Base-by-base conservation (phyloP, 495 filamentous ascomycete genomes). In the Xylaria palmicola region DNA sequence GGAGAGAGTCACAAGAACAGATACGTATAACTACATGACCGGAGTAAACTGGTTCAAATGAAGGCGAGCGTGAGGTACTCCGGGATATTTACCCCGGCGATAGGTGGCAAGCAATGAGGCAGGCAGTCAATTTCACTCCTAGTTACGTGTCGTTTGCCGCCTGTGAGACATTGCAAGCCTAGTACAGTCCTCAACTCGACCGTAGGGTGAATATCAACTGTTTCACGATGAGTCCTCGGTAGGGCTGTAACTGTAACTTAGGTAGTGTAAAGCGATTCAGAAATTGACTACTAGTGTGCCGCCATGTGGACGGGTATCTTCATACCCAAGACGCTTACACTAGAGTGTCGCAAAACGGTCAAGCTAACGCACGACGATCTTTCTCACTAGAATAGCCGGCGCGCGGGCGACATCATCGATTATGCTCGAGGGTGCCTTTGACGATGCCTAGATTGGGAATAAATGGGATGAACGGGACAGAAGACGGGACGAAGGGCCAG, bases 281-380 rank as follows among this genome's bases (percentile, higher is more conserved):
- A 2, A 56, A 24, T 44, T 44, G 26, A 39, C 37, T 43, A 24
- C 27, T 15, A 39, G 6, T 55, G 51, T 29, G 39, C 53, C 27
- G 32, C 43, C 37, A 43, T 43, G 48, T 32, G 44, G 27, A 27
- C 44, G 34, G 22, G 24, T 34, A 43, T 5, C 41, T 19, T 32
- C 26, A 44, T 44, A 56, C 22, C 13, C 24, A 56, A 44, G 26
- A 34, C 36, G 17, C 3, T 22, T 32, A 17, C 17, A 6, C 3
- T 55, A n/a, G 22, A 27, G 30, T 39, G 53, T 27, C 27, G 39
- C 12, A 34, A 56, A 56, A 44, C 53, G 26, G 53, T 56, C 39
- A 39, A 56, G 52, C 52, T 55, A 55, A 55, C 34, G 52, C 52
- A 55, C 29, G 32, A 17, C 17, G 52, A 55, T 55, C 52, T 19